Base-by-base conservation (phyloP, 148 eudicot species). In the Camellia granthamiana region DNA sequence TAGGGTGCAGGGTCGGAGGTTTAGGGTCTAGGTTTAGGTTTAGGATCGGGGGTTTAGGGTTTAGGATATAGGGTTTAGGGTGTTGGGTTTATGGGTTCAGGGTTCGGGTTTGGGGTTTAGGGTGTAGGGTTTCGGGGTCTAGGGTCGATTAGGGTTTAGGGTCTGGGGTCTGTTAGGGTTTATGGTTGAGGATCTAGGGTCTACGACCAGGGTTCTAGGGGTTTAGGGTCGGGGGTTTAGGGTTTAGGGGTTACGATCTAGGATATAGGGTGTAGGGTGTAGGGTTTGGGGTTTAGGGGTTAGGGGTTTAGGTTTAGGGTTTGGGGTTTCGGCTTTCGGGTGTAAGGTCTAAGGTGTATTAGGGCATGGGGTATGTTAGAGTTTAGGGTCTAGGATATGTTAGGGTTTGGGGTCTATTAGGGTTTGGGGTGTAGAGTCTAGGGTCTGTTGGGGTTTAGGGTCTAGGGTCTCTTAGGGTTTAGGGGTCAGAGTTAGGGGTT, bases 271-370 rank as follows among this genome's bases (percentile, higher is more conserved):
- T 49, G 18, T 72, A 47, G 56, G 60, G 75, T 49, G 16, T 72
- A 72, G 75, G 75, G 75, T 49, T 72, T 72, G 49, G 75, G 75
- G 75, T 72, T 72, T 72, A 72, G 75, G 75, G 75, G 16, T n/a
- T n/a, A n/a, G n/a, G n/a, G n/a, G n/a, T n/a, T n/a, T n/a, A n/a
- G n/a, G n/a, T n/a, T n/a, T n/a, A 43, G 18, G 52, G 73, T 18
- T 69, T 69, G 3, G 38, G 73, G 73, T 18, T 69, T 69, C 2
- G 38, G 73, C 51, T 18, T 69, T 72, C 16, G 60, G 75, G 75
- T 49, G 49, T 67, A 21, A 30, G 71, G 41, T 67, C n/a, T 67
- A 67, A 30, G 71, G 71, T 67, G 5, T 59, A 59, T 67, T 21
- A 47, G 59, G 75, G 75, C 49, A 47, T 72, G 49, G 75, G 75